Evolutionary conservation across 768 basidiomycete genomes (phyloP).

Genomic region (Clitopilus hobsonii): DNA sequence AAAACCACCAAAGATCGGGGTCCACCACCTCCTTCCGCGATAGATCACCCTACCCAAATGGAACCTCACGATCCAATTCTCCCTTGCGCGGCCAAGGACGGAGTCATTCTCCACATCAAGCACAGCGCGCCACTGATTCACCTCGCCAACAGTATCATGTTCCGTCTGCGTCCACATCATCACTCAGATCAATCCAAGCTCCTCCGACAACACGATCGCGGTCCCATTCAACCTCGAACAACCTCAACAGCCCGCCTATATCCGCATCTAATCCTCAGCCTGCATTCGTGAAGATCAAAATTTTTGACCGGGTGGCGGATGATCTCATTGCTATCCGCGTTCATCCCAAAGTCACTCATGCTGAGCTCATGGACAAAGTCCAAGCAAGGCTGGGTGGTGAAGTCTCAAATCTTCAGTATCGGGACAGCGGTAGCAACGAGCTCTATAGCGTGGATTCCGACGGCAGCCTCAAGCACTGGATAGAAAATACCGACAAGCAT

Average conservation of each 20-base stretch:
- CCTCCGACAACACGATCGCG: constrained; percentile 44
- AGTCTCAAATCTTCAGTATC: constrained; percentile 64
- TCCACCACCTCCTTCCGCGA: constrained; percentile 45
- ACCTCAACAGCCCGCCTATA: constrained; percentile 66
- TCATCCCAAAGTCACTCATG: constrained; percentile 83
- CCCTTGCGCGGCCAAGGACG: constrained; percentile 26
- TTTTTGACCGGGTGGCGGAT: constrained; percentile 89
- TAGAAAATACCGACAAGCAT: constrained; percentile 77
- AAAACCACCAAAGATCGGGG: constrained; percentile 48
- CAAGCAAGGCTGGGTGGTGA: constrained; percentile 79
- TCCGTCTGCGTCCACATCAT: constrained; percentile 42
- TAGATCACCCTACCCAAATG: constrained; percentile 27
- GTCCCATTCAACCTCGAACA: constrained; percentile 50
- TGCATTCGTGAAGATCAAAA: constrained; percentile 97
- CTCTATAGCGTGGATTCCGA: constrained; percentile 64
- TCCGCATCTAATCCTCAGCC: constrained; percentile 75
- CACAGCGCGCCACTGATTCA: constrained; percentile 18
- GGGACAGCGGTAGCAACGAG: constrained; percentile 62
- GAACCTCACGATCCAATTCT: constrained; percentile 39
- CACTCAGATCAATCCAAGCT: constrained; percentile 49
- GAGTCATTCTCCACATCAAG: constrained; percentile 24
- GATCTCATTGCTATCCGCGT: constrained; percentile 97
- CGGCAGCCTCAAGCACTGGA: constrained; percentile 64
- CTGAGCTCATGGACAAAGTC: constrained; percentile 89
- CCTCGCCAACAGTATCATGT: constrained; percentile 18